Evolutionary conservation across 305 asterid genomes (phyloP).

Genomic region (Fraxinus greggii): DNA sequence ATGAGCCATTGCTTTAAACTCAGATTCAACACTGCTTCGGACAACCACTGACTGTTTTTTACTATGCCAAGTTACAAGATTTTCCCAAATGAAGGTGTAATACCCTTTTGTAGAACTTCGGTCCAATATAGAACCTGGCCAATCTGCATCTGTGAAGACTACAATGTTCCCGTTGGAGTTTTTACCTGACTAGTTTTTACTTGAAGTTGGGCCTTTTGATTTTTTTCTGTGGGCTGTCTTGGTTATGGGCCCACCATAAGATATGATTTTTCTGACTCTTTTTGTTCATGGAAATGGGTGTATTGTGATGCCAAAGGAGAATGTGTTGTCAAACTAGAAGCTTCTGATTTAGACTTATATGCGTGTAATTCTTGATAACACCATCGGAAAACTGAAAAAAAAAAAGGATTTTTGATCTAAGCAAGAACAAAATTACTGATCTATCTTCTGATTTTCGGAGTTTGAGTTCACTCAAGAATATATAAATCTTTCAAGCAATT

Average conservation of each 20-base stretch:
- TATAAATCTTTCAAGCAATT: conserved; percentile 71
- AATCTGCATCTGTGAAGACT: background rate
- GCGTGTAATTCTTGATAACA: conserved; percentile 73
- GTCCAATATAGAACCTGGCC: background rate
- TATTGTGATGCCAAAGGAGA: conserved; percentile 58
- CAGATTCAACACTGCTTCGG: background rate
- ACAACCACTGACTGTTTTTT: background rate
- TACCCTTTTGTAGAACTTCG: background rate
- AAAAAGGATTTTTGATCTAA: conserved; percentile 66
- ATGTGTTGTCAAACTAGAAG: conserved; percentile 49
- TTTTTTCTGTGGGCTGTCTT: too few species aligned
- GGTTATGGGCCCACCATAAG: conserved; percentile 52
- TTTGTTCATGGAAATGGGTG: conserved; percentile 78
- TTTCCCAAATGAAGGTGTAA: background rate
- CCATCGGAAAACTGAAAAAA: conserved; percentile 62
- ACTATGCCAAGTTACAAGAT: background rate
- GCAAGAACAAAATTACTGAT: conserved; percentile 60
- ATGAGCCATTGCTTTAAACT: background rate
- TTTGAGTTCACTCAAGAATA: conserved; percentile 59
- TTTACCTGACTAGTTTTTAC: background rate
- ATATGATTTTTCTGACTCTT: conserved; percentile 49
- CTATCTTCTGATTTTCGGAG: conserved; percentile 90
- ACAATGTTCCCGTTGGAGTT: background rate
- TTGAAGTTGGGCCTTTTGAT: too few species aligned
- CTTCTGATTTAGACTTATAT: conserved; percentile 63